Base-by-base conservation (phyloP, 192 early-diverging fungal genomes). In the Coemansia sp. region DNA sequence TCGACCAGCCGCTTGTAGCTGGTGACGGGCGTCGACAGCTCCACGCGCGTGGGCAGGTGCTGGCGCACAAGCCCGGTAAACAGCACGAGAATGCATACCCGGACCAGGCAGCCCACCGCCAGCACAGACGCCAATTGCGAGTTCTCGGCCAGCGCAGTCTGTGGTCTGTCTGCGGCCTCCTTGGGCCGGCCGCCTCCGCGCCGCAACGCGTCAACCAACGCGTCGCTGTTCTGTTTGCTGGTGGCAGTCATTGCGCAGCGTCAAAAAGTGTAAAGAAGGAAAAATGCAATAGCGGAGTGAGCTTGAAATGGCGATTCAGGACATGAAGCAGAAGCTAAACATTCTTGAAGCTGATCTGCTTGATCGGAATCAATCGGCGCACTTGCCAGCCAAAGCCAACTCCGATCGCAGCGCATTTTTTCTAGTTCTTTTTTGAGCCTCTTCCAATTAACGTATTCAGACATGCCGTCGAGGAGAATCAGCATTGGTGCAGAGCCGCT, bases 21-120 rank as follows among this genome's bases (percentile, higher is more conserved):
- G 2, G 93, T 93, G 28, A 94, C 82, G 0, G 96, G 94, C 22
- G 95, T 97, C 8, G 87, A 71, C 6, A 92, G 82, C 81, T 97
- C 93, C 6, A 90, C 88, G 23, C 84, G 83, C 9, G 75, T 65
- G 0, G 69, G 60, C 22, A 92, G 73, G 6, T 71, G 67, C 16
- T 58, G 52, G 12, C 82, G 53, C 0, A 88, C 35, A 27, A 68
- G 19, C 16, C 52, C 47, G 7, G 71, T 43, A 45, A 67, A 61
- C 79, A 83, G 16, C 72, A 57, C 40, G 66, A 80, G 54, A 73
- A 85, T 14, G 83, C 60, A 27, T 47, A 81, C 52, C 21, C 78
- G 78, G 12, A 81, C 23, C 0, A 53, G 32, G 21, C 64, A 52
- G 27, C 61, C 78, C 4, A 51, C 9, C 9, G 51, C 12, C 49